Base-by-base conservation (phyloP, 2,329 filamentous ascomycete genomes). In the Diplocarpon mali region DNA sequence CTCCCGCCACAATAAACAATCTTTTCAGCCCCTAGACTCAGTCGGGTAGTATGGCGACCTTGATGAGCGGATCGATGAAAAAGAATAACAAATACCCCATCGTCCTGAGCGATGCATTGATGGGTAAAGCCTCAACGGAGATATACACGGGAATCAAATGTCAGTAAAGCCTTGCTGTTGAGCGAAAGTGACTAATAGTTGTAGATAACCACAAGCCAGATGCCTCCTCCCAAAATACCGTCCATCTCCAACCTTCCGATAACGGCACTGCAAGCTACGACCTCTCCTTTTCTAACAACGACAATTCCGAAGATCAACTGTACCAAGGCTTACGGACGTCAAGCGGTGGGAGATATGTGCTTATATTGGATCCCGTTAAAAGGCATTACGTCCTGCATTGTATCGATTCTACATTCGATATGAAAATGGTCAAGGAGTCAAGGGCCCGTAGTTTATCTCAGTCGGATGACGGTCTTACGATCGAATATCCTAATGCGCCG, bases 381-480 rank as follows among this genome's bases (percentile, higher is more conserved):
- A 78, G 90, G 58, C 81, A 75, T 45, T 92, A 92, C 53, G 78
- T 92, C 24, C 72, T 95, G 44, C 87, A 95, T 66, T 79, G 78
- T 41, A 69, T 95, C 44, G 78, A 86, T 60, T 83, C 80, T n/a
- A 80, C 80, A 32, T 83, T 94, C 65, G 81, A 86, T 58, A 89
- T 95, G 81, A 95, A 95, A 63, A 67, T 95, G 43, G 78, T 76
- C 42, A 77, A 73, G 44, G 78, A 78, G 12, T 85, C 83, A 2
- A 75, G 71, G 52, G 80, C 82, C 56, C 67, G 71, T 43, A 76
- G 85, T 53, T 65, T 72, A 42, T 73, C 75, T 27, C 73, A 77
- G 35, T 75, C 73, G 17, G 76, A 76, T 40, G 70, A 72, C 38
- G 71, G 71, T 20, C 65, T 80, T 29, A 69, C 72, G 20, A 68